These are phyloP conservation scores for Citeromyces matritensis DNA, from an alignment of 805 yeast genomes.

Conservation along the genomic window DNA sequence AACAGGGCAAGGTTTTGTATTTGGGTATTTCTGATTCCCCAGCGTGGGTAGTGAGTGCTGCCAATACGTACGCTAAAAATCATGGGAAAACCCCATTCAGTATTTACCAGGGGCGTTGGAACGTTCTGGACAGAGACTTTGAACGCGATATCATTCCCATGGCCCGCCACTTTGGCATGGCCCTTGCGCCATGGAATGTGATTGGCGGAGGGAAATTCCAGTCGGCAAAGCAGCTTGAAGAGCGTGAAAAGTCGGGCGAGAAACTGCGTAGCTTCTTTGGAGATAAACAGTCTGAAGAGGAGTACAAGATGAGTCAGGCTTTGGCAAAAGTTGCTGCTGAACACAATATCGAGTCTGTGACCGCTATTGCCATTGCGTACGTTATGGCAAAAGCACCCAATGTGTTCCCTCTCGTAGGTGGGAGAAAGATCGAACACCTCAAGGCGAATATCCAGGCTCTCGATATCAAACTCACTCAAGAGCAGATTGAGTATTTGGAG, in stretches of 20 bases:
- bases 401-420: constrained; percentile 6
- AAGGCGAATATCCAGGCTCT: no score
- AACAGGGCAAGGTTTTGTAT: constrained; percentile 8
- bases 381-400: constrained; percentile 7
- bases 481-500: no score
- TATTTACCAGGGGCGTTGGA: constrained; percentile 11
- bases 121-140: constrained; percentile 7
- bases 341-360: constrained; percentile 5
- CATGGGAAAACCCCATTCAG: constrained; percentile 8
- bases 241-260: constrained; percentile 6
- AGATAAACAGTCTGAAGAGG: constrained; percentile 4
- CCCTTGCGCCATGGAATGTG: constrained; percentile 10
- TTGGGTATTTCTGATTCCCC: constrained; percentile 10
- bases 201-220: constrained; percentile 9
- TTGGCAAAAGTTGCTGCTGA: constrained; percentile 7
- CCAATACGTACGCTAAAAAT: constrained; percentile 6
- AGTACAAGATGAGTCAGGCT: constrained; percentile 7
- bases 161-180: constrained; percentile 10
- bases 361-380: constrained; percentile 10
- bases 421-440: background rate
- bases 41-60: constrained; percentile 8
- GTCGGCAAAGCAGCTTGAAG: constrained; percentile 7
- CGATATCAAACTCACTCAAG: no score
- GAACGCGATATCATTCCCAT: constrained; percentile 12
- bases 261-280: constrained; percentile 2